Evolutionary conservation across 495 filamentous ascomycete species (phyloP).

Genomic region (Jackrogersella minutella): DNA sequence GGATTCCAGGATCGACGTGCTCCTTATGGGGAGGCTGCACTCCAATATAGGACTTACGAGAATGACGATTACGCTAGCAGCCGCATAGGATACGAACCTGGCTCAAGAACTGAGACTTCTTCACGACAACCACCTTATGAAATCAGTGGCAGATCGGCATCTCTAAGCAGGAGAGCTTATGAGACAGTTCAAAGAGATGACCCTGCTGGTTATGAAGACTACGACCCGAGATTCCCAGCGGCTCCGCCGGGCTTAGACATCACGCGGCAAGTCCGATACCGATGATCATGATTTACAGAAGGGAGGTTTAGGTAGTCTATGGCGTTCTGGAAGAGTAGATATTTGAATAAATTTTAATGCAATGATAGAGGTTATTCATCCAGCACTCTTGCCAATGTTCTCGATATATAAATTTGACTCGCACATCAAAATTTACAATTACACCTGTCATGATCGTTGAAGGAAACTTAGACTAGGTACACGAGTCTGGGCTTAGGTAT

Average conservation of each 20-base stretch:
- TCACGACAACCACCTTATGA: conserved; percentile 6
- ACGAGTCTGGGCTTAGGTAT: no score
- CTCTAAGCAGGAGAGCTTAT: neutral
- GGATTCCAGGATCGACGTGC: conserved; percentile 14
- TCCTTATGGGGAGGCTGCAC: neutral
- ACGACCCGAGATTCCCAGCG: conserved; percentile 27
- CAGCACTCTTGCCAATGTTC: no score
- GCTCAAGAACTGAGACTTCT: neutral
- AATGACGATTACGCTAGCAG: neutral
- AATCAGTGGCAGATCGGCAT: neutral
- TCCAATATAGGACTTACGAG: conserved; percentile 6
- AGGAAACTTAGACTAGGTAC: no score
- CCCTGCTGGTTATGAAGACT: conserved; percentile 13
- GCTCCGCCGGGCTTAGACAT: conserved; percentile 6
- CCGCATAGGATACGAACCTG: conserved; percentile 1
- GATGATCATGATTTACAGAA: neutral
- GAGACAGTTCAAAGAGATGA: conserved; percentile 3
- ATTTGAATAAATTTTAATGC: neutral
- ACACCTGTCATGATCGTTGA: no score
- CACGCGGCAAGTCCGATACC: conserved; percentile 9
- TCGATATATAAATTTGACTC: no score
- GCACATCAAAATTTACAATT: no score
- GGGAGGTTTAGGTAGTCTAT: neutral
- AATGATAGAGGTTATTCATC: no score
- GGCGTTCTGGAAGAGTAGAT: neutral